Evolutionary conservation across 208 protist species (phyloP).

Genomic region (Trypanosoma lewisi): DNA sequence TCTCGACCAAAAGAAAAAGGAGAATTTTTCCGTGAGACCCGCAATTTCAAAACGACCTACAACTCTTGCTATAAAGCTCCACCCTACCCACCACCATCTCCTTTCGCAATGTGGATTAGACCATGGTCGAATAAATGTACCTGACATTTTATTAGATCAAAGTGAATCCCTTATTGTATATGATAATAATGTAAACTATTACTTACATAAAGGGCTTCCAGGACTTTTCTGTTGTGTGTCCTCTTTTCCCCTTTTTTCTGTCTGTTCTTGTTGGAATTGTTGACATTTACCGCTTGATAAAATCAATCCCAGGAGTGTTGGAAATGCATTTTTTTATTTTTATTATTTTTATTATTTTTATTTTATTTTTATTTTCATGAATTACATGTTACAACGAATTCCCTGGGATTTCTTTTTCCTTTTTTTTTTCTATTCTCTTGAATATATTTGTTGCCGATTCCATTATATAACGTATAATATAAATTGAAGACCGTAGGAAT

Average conservation of each 20-base stretch:
- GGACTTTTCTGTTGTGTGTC: too few species aligned
- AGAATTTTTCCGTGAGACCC: conserved; percentile 13
- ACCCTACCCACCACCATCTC: conserved; percentile 7
- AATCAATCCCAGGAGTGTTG: too few species aligned
- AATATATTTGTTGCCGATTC: too few species aligned
- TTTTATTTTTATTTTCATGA: neutral
- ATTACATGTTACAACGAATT: neutral
- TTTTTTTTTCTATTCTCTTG: conserved; percentile 13
- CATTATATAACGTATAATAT: too few species aligned
- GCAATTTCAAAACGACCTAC: conserved; percentile 20
- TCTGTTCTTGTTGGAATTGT: too few species aligned
- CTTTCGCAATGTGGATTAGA: conserved; percentile 4
- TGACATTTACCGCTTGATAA: too few species aligned
- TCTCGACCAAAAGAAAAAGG: neutral
- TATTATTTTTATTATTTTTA: conserved; percentile 1
- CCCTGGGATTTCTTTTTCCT: neutral
- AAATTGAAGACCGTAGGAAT: too few species aligned
- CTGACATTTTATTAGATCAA: neutral
- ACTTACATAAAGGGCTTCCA: neutral
- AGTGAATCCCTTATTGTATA: too few species aligned
- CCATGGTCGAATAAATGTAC: conserved; percentile 1
- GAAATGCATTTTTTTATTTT: neutral
- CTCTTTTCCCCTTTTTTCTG: too few species aligned
- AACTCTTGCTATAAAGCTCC: conserved; percentile 1
- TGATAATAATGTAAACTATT: neutral